Evolutionary conservation across 2,329 filamentous ascomycete species (phyloP), one percentile per base, ranked within the genome.

Genomic region (Sporothrix variecibatus): DNA sequence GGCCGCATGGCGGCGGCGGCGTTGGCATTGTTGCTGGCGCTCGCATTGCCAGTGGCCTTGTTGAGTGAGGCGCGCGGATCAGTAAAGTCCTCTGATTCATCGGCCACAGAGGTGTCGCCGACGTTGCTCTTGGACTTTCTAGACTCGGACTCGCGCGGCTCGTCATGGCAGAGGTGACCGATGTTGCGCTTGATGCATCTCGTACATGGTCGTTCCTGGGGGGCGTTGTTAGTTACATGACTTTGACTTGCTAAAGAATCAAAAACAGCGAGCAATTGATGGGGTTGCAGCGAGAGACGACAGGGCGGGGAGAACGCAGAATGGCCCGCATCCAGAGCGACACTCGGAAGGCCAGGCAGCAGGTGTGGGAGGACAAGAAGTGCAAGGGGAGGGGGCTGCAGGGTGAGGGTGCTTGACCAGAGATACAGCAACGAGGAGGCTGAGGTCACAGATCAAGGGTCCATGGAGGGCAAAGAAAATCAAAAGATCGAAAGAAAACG

Each of bases 121-220:
- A 86, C 85, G 78, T 89, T 86, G 81, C 86, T 88, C 85, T 95
- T 97, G 79, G 88, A 84, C 84, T 95, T 95, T 84, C 96, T 97
- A 75, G 92, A 83, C 76, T 91, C 89, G 78, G 91, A 87, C 80
- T 99, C 95, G 83, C 95, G 92, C 78, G 95, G 95, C 84, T 98
- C 96, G 84, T 99, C 96, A 85, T 98, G 96, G 84, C 96, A 99
- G 78, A 99, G 88, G 84, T 99, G 96, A 80, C 95, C 96, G 83
- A 99, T 99, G 85, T 97, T 97, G 81, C 96, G 92, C 86, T 98
- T 99, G 84, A 98, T 94, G 87, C 96, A 99, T 85, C 96, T 90
- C 80, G 94, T 95, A 88, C 96, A 99, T 80, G 96, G 96, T 82
- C 96, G 92, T 86, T 97, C 94, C 94, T 97, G 83, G 80, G 79